Evolutionary conservation across 306 rosid species (phyloP).

Genomic region (Mimosa pudica): DNA sequence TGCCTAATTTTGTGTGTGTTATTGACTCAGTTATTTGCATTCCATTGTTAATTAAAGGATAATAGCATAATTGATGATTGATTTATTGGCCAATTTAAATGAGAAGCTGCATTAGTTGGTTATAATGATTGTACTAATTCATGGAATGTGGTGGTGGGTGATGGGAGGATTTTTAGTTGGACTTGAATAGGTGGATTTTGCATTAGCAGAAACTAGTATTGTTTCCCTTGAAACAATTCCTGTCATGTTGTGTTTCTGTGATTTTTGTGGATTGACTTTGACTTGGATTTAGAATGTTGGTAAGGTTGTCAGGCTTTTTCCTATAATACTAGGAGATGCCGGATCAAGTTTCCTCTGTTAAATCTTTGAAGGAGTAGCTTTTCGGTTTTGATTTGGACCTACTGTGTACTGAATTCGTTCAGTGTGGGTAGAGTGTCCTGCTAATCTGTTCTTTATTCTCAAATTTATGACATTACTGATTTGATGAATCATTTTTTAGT

Average conservation of each 20-base stretch:
- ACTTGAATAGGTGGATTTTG: not conserved
- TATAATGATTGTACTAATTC: not conserved
- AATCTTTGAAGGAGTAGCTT: not conserved
- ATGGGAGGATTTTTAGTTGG: constrained; percentile 24
- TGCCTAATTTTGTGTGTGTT: not conserved
- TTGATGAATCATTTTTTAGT: too few species aligned
- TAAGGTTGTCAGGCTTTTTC: not conserved
- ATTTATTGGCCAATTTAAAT: constrained; percentile 20
- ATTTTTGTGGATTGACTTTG: not conserved
- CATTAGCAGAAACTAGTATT: too few species aligned
- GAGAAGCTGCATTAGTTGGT: constrained; percentile 2
- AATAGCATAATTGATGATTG: not conserved
- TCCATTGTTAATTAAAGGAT: not conserved
- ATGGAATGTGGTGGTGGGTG: constrained; percentile 11
- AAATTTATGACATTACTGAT: not conserved
- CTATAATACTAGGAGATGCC: not conserved
- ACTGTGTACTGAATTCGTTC: constrained; percentile 25
- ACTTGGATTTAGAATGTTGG: constrained; percentile 27
- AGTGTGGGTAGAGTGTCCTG: constrained; percentile 1
- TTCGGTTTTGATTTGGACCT: constrained; percentile 17
- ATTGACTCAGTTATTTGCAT: not conserved
- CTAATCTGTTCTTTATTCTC: not conserved
- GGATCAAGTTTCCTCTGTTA: constrained; percentile 9
- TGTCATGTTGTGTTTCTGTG: too few species aligned
- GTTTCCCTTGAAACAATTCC: too few species aligned